Percentiles rank a stretch among this genome's conserved stretches.
phyloP scores from a whole-genome alignment of 192 early-diverging fungal genomes.

The Cetraspora pellucida region DNA sequence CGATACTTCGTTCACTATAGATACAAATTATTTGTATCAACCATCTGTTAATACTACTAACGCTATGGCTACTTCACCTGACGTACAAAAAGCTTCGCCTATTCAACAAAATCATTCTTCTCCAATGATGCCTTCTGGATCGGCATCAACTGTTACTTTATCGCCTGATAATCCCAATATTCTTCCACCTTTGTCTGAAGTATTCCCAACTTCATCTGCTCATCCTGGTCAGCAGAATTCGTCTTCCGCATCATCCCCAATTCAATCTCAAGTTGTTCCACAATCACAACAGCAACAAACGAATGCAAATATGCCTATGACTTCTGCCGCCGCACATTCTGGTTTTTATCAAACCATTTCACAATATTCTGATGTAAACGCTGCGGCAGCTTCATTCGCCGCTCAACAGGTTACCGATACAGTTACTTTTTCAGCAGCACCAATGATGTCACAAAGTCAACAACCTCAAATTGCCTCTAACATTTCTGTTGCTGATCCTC shows the following conservation, averaged over 20 bases:
- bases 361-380: constrained; percentile 23
- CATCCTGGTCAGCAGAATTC: background rate
- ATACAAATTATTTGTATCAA: constrained; percentile 15
- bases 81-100: background rate
- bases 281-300: constrained; percentile 13
- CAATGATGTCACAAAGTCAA: background rate
- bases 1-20: background rate
- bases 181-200: constrained; percentile 29
- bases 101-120: constrained; percentile 24
- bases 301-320: background rate
- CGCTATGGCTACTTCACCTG: background rate
- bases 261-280: constrained; percentile 26
- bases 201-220: background rate
- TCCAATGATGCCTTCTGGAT: background rate
- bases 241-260: constrained; percentile 15
- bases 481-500: constrained; percentile 15
- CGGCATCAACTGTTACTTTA: constrained; percentile 2
- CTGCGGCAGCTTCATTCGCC: background rate
- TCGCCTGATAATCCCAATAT: constrained; percentile 11
- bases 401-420: constrained; percentile 1
- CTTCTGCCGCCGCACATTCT: background rate
- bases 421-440: background rate
- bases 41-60: background rate
- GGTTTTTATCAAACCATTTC: constrained; percentile 2
- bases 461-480: constrained; percentile 9